Conservation (phyloP, 352 stramenopile genomes). For the Phytophthora agathidicida region DNA sequence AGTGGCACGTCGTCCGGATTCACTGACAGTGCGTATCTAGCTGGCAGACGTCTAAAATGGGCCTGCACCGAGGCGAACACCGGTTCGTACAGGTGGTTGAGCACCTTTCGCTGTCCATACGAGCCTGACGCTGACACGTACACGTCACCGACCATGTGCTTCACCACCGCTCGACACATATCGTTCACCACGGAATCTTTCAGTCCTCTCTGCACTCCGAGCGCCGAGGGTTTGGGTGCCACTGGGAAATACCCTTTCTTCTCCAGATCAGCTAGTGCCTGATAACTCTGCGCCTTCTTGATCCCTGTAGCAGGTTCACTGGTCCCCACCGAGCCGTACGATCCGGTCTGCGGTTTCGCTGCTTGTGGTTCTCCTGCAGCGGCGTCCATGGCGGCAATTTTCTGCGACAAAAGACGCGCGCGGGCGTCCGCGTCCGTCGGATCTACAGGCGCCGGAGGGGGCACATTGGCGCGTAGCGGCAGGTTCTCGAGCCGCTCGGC, state of each 20-base stretch:
- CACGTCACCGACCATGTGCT: conserved; percentile 90
- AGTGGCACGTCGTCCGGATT: conserved; percentile 89
- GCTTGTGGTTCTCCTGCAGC: conserved; percentile 1
- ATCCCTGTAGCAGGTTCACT: conserved; percentile 47
- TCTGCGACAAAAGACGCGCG: conserved; percentile 68
- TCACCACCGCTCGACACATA: conserved; percentile 87
- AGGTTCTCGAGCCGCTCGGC: conserved; percentile 71
- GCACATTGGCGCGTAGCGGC: conserved; percentile 56
- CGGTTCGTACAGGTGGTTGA: conserved; percentile 88
- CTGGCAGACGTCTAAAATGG: conserved; percentile 81
- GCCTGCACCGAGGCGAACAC: conserved; percentile 87
- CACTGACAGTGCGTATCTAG: conserved; percentile 83
- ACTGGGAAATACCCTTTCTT: conserved; percentile 86
- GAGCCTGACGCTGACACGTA: conserved; percentile 77
- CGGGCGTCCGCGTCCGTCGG: conserved; percentile 51
- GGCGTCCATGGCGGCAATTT: conserved; percentile 48
- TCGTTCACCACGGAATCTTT: conserved; percentile 90
- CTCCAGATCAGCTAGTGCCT: conserved; percentile 81
- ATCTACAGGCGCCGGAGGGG: conserved; percentile 13
- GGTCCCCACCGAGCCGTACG: conserved; percentile 46
- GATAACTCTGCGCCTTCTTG: conserved; percentile 81
- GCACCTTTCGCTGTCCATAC: conserved; percentile 74
- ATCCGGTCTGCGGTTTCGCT: conserved; percentile 56
- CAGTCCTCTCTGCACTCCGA: conserved; percentile 80
- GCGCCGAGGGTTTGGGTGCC: conserved; percentile 73